Base-by-base conservation (phyloP, 345 rosid species). In the Microcos paniculata region DNA sequence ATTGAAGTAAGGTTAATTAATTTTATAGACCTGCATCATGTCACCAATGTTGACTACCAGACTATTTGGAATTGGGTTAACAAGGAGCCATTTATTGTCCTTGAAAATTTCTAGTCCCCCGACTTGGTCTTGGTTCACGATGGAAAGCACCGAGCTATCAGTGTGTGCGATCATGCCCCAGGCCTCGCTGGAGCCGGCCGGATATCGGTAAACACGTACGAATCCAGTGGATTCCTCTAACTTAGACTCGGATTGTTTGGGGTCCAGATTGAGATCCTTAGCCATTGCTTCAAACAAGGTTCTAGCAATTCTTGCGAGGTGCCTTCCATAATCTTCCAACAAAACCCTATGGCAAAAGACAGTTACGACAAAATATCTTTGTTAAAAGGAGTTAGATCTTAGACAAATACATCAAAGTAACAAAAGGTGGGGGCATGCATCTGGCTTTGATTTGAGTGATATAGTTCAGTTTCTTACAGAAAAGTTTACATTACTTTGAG, bases 71-170 rank as follows among this genome's bases (percentile, higher is more conserved):
- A 81, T 70, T 24, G 97, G 92, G 8, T 82, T 73, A 5, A 92
- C 86, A 11, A 26, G 77, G 18, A 86, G 69, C 97, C 98, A 92
- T 71, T 84, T 69, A 55, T 82, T 85, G 73, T 73, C 90, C 61
- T 89, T 93, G 72, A 79, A 70, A 68, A 92, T 73, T 81, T 93
- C 85, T n/a, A 95, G 95, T 52, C 98, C 97, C 0, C 87, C 87
- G 10, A 80, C 88, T 12, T 79, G 82, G 72, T 91, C 94, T 73
- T 86, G 86, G 74, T 67, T 80, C 76, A 95, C 1, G 62, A 93
- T 85, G 28, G 99, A 85, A 8, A 95, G 78, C 57, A 95, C 85
- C 0, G 98, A 92, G 84, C 99, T 94, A 61, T 94, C 98, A 0
- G 93, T 87, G 80, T 94, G 99, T 31, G 82, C 83, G 45, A 76